Conservation (phyloP, 129 eudicot genomes). For the Deinandra increscens region DNA sequence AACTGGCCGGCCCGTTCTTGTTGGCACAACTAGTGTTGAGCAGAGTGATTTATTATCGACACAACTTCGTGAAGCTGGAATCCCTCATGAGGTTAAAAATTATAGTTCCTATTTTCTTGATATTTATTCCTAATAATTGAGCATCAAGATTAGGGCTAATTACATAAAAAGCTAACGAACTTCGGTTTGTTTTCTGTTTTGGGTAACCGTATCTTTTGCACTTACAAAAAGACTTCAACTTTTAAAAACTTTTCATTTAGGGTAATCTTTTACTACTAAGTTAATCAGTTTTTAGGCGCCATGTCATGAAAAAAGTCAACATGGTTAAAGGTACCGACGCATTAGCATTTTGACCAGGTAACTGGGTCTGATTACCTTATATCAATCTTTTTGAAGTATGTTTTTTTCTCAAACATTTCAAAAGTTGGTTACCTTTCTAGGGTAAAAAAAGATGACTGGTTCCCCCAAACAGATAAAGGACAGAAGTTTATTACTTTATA, state of each 20-base stretch:
- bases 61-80: conserved; percentile 84
- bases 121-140: neutral
- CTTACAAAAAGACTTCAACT: neutral
- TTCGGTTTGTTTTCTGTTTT: neutral
- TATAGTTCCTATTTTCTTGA: conserved; percentile 4
- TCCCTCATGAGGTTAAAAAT: conserved; percentile 99
- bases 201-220: neutral
- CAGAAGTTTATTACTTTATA: neutral
- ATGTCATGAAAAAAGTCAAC: conserved; percentile 5
- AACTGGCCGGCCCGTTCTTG: conserved; percentile 97
- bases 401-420: neutral
- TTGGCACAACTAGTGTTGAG: conserved; percentile 99
- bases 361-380: neutral
- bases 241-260: neutral
- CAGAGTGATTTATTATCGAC: conserved; percentile 86
- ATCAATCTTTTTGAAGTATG: neutral
- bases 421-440: conserved; percentile 1
- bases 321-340: neutral
- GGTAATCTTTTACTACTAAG: neutral
- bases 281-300: neutral
- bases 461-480: neutral
- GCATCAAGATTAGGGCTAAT: neutral
- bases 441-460: neutral
- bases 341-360: neutral
- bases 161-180: neutral